These are phyloP conservation scores for Rhynchospora breviuscula DNA, from an alignment of 176 grass and related monocot genomes.

Conservation along the genomic window DNA sequence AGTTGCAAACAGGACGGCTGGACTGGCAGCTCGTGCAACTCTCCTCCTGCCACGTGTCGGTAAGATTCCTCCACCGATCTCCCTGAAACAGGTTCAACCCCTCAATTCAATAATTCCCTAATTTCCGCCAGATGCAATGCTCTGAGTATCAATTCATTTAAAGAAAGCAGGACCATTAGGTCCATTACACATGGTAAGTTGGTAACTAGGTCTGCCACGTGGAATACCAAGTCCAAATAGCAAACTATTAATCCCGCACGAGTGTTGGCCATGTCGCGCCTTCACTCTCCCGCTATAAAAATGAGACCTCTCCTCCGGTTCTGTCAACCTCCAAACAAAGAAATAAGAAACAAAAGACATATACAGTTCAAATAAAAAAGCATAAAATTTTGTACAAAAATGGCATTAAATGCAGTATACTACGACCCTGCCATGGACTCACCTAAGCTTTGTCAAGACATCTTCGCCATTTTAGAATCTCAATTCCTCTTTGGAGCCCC, in stretches of 20 bases:
- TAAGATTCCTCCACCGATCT: background rate
- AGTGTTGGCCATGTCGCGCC: background rate
- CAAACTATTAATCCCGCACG: background rate
- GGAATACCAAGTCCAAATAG: background rate
- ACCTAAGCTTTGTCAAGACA: slow-evolving; percentile 37
- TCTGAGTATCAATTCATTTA: background rate
- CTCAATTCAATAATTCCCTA: background rate
- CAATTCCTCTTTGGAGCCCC: slow-evolving; percentile 49
- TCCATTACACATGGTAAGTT: no score
- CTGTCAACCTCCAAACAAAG: background rate
- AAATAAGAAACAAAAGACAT: background rate
- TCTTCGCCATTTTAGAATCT: slow-evolving; percentile 83
- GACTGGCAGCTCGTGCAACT: background rate
- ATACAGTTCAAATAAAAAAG: background rate
- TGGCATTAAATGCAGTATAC: background rate
- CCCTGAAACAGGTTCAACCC: background rate
- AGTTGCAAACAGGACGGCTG: background rate
- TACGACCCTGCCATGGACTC: background rate
- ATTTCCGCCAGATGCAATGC: background rate
- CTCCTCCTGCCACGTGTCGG: background rate
- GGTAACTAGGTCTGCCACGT: slow-evolving; percentile 2
- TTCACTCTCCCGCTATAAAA: slow-evolving; percentile 16
- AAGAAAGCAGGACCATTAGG: background rate
- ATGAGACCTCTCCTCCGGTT: background rate
- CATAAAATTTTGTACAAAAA: background rate